Conservation (phyloP, 164 flowering plant genomes). For the Piper longum region DNA sequence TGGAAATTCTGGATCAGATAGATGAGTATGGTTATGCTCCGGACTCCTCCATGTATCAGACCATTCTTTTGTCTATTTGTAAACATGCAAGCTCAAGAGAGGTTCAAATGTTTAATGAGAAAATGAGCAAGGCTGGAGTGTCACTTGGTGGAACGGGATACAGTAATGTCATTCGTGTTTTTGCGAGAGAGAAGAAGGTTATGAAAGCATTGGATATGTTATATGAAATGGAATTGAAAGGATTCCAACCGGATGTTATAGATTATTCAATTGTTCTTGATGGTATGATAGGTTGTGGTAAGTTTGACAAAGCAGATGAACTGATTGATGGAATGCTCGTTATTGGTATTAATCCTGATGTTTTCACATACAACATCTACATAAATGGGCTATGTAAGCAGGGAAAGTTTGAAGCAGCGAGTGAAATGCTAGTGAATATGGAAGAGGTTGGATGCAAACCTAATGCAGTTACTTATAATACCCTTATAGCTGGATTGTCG, state of each 20-base stretch:
- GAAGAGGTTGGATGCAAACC: constrained; percentile 54
- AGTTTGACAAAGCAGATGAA: constrained; percentile 36
- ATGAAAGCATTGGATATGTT: constrained; percentile 38
- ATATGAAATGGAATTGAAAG: constrained; percentile 43
- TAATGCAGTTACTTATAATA: constrained; percentile 40
- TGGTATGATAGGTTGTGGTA: constrained; percentile 26
- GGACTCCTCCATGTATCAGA: constrained; percentile 34
- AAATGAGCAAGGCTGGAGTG: constrained; percentile 36
- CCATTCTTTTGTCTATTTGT: constrained; percentile 34
- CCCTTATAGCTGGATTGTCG: constrained; percentile 23
- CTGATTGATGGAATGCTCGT: constrained; percentile 77
- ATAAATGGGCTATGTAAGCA: constrained; percentile 55
- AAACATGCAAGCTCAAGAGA: constrained; percentile 16
- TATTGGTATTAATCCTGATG: constrained; percentile 60
- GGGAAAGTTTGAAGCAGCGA: constrained; percentile 32
- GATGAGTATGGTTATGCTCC: constrained; percentile 28
- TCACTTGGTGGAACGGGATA: constrained; percentile 27
- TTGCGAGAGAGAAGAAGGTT: constrained; percentile 33
- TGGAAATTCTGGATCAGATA: constrained; percentile 34
- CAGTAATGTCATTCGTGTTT: constrained; percentile 33
- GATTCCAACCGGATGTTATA: constrained; percentile 46
- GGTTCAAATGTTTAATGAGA: constrained; percentile 33
- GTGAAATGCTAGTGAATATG: constrained; percentile 41
- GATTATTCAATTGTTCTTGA: constrained; percentile 46
- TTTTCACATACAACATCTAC: constrained; percentile 49